Evolutionary conservation across 768 basidiomycete genomes (phyloP).

Genomic region (Hysterangium stoloniferum): DNA sequence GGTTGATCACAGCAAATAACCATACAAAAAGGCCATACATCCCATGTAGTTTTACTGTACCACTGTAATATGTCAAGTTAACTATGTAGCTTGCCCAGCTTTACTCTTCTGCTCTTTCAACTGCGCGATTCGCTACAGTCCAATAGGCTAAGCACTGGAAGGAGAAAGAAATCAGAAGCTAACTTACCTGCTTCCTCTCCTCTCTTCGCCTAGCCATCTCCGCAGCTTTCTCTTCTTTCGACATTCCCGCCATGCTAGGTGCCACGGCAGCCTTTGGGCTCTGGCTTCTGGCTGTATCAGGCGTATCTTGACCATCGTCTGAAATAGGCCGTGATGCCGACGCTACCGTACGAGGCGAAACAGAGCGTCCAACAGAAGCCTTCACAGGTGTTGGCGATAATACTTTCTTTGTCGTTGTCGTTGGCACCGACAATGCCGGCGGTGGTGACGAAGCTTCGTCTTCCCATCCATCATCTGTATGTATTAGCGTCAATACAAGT

Average conservation of each 20-base stretch:
- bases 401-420: conserved; percentile 17
- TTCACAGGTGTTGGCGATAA: not conserved
- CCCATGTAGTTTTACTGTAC: not conserved
- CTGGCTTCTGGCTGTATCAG: not conserved
- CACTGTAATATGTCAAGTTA: not conserved
- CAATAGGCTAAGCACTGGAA: not conserved
- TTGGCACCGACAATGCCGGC: conserved; percentile 25
- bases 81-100: not conserved
- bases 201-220: conserved; percentile 90
- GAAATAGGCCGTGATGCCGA: not conserved
- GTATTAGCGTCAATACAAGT: too few relatives aligned
- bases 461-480: not conserved
- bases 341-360: not conserved
- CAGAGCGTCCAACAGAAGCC: not conserved
- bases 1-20: conserved; percentile 4
- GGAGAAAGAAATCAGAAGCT: conserved; percentile 2
- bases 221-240: conserved; percentile 89
- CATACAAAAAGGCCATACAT: not conserved
- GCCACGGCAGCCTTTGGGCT: conserved; percentile 17
- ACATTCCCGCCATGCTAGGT: conserved; percentile 40
- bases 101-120: conserved; percentile 77
- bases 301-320: not conserved
- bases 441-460: conserved; percentile 20
- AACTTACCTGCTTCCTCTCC: conserved; percentile 76
- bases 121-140: conserved; percentile 59